A percentile compares a stretch with the other conserved stretches of the same genome.
phyloP scores from a whole-genome alignment of 768 basidiomycete genomes.

The Neoboletus magnificus region DNA sequence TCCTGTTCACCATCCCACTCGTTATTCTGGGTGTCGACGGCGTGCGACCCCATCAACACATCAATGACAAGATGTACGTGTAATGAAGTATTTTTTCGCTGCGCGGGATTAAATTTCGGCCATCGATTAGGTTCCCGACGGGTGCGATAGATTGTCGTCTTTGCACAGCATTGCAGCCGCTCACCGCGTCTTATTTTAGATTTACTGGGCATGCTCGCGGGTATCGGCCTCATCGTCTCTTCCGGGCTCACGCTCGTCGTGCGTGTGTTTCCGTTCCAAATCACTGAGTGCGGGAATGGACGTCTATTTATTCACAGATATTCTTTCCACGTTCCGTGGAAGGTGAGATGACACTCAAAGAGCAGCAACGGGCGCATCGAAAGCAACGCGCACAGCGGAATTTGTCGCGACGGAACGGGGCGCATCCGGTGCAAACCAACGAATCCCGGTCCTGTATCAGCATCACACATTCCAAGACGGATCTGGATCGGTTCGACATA shows the following conservation, averaged over 20 bases:
- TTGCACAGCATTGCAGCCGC: no score
- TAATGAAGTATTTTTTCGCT: no score
- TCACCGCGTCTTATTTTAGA: slow-evolving; percentile 36
- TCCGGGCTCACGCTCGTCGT: slow-evolving; percentile 75
- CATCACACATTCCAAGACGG: slow-evolving; percentile 1
- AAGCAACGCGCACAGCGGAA: slow-evolving; percentile 17
- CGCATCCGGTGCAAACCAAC: background rate
- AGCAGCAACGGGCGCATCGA: slow-evolving; percentile 38
- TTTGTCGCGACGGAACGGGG: background rate
- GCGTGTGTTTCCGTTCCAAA: background rate
- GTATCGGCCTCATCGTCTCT: slow-evolving; percentile 58
- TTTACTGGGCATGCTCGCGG: slow-evolving; percentile 54
- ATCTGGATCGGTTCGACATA: background rate
- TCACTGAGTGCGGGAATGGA: background rate
- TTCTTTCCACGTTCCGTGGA: slow-evolving; percentile 82
- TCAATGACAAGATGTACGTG: slow-evolving; percentile 59
- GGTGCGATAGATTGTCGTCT: slow-evolving; percentile 8
- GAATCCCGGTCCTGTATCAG: slow-evolving; percentile 13
- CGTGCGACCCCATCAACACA: slow-evolving; percentile 51
- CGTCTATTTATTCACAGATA: slow-evolving; percentile 45
- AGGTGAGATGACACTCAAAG: slow-evolving; percentile 54
- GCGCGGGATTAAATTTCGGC: background rate
- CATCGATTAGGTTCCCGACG: slow-evolving; percentile 24
- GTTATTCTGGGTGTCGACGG: slow-evolving; percentile 70
- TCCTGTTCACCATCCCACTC: slow-evolving; percentile 64